Base-by-base conservation (phyloP, 1,284 basidiomycete species). In the Flammula alnicola region DNA sequence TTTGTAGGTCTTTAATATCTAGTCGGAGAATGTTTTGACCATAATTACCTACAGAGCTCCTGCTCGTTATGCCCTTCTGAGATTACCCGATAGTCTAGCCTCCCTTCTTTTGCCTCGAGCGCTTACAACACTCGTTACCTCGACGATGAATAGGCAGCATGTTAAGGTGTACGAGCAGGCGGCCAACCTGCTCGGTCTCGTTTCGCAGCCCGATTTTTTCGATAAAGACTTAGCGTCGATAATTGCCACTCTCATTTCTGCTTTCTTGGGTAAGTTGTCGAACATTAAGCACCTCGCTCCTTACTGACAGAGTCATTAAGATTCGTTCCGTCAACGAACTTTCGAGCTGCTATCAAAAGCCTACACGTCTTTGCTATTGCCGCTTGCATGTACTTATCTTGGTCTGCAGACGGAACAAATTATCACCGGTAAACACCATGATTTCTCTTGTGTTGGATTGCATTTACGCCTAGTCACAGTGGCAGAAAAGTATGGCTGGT, bases 301-400 rank as follows among this genome's bases (percentile, higher is more conserved):
- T 14, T 25, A 37, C 46, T 50, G 25, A 49, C 12, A 35, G 7
- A 43, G 25, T 26, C 10, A 7, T 35, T 53, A 55, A 49, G 65
- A 64, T 25, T 35, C 67, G 5, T 88, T 86, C 68, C 79, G 83
- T 35, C 60, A 63, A 49, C 74, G 79, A 54, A 83, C 81, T 0
- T 76, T 84, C 54, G 56, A 59, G 1, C 68, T 88, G 7, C 59
- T 88, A 14, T 75, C 79, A 9, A 77, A 73, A 59, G 82, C 83
- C n/a, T 88, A 86, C 65, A 76, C 78, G 0, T 80, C 82, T 2
- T 66, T 89, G 23, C 75, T 80, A 10, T 49, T 82, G 5, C 49
- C 73, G 2, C 68, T 84, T 4, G 81, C 79, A 4, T 74, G 80
- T 55, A 64, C 56, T 19, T 88, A 87, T 60, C 70, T 88, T 19